phyloP scores from a whole-genome alignment of 208 protist genomes.

The Leishmania guyanensis region DNA sequence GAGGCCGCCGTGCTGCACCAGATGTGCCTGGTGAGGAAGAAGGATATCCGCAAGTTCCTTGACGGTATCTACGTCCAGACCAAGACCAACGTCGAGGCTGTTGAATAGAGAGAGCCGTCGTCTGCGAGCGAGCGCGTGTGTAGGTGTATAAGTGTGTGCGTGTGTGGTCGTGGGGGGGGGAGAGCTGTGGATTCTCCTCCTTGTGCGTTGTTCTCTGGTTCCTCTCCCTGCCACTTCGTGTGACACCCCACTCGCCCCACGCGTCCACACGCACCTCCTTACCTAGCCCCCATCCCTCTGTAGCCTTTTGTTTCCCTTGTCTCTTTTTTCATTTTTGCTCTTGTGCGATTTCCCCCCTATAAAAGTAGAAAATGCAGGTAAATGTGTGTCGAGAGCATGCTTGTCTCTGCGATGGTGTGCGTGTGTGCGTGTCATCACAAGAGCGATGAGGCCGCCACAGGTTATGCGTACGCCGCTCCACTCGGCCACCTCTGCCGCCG shows the following conservation, averaged over 20 bases:
- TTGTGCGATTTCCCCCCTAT: background rate
- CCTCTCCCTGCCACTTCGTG: background rate
- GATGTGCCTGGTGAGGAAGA: conserved; percentile 95
- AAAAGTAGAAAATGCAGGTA: background rate
- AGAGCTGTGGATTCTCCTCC: background rate
- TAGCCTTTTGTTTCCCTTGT: conserved; percentile 2
- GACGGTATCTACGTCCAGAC: conserved; percentile 99
- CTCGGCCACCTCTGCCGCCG: background rate
- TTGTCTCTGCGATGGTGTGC: background rate
- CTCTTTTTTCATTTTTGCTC: background rate
- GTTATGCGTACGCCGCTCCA: background rate
- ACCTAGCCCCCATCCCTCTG: background rate
- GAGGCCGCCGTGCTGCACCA: conserved; percentile 96
- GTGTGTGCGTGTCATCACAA: background rate
- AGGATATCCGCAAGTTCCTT: conserved; percentile 99
- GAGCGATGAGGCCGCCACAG: background rate
- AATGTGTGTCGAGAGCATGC: background rate
- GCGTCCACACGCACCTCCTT: conserved; percentile 1
- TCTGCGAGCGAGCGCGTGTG: background rate
- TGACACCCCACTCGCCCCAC: background rate
- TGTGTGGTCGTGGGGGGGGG: background rate
- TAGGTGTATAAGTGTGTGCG: background rate
- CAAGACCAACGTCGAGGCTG: conserved; percentile 90
- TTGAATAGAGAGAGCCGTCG: conserved; percentile 38
- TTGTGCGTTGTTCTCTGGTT: background rate